Evolutionary conservation across 345 rosid genomes (phyloP), one percentile per base, ranked within the genome.

Genomic region (Limnanthes douglasii): DNA sequence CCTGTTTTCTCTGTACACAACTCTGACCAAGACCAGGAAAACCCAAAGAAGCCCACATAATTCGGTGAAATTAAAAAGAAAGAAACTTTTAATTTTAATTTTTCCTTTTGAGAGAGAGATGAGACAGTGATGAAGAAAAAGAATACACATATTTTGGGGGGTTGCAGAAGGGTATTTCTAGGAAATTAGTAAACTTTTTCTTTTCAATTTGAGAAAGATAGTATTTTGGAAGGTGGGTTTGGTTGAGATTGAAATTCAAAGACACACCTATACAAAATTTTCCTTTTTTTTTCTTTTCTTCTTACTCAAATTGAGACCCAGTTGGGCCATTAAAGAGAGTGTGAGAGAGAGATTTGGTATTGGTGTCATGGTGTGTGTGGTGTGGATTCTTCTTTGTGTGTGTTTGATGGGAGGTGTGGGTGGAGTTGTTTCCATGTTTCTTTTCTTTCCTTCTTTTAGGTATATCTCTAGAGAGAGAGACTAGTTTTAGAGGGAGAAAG

Each of bases 41-140:
- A 64, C 70, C 66, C 72, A 62, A 66, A 77, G 80, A 72, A 70
- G 83, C 78, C 84, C 88, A 74, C 78, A 78, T 73, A 57, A 66
- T 60, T 68, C 50, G 60, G 70, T 34, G 56, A 37, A 18, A 33
- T 5, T 1, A 8, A n/a, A 48, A 41, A 34, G 6, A 28, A 11
- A 18, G 3, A 45, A 39, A 17, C 15, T 2, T n/a, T 22, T 41
- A 26, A 17, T 33, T 18, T 24, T 28, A 21, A 11, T 6, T 21
- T 29, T 20, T 14, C 12, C 11, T 19, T 25, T 33, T 24, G 11
- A 5, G 13, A n/a, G 64, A 46, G 56, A 41, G 48, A 20, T 33
- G 51, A 61, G 75, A 57, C 57, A 61, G 67, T 52, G 69, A 72
- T 59, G 80, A 68, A 65, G 81, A 72, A 64, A 57, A n/a, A n/a